These are phyloP conservation scores for Odonthalia washingtoniensis DNA, from an alignment of 31 red algal species.

Conservation along the genomic window DNA sequence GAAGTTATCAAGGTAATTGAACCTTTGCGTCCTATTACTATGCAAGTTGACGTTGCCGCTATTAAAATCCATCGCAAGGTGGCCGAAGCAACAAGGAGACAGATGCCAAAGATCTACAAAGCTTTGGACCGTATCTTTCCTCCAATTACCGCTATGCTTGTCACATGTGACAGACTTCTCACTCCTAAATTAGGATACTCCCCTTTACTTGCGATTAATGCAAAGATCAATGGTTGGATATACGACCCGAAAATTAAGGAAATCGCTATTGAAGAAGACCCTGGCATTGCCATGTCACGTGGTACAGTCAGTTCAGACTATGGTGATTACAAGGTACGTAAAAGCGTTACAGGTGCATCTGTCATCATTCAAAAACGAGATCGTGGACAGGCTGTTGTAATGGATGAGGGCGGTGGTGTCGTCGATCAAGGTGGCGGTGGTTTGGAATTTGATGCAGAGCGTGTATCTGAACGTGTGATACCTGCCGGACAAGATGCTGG, in stretches of 20 bases:
- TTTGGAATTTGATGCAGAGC: conserved; percentile 60
- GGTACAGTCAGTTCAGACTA: neutral
- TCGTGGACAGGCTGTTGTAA: conserved; percentile 60
- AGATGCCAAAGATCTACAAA: conserved; percentile 87
- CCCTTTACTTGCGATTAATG: conserved; percentile 71
- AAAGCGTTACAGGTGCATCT: neutral
- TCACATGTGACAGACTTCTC: conserved; percentile 47
- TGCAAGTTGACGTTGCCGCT: conserved; percentile 77
- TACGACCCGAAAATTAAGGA: conserved; percentile 77
- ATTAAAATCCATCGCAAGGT: conserved; percentile 46
- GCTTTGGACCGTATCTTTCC: conserved; percentile 72
- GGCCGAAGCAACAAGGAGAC: conserved; percentile 19
- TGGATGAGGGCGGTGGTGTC: conserved; percentile 47
- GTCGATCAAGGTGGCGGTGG: conserved; percentile 21
- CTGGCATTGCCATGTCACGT: neutral
- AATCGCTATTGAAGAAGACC: conserved; percentile 40
- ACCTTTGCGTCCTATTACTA: conserved; percentile 68
- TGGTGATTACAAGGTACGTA: neutral
- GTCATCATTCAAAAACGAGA: conserved; percentile 47
- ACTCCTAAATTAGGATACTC: conserved; percentile 82
- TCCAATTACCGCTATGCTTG: conserved; percentile 59
- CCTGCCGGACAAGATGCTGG: conserved; percentile 31
- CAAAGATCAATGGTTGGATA: conserved; percentile 83
- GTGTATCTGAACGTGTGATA: conserved; percentile 35
- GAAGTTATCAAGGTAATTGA: conserved; percentile 70